phyloP scores from a whole-genome alignment of 305 asterid species.

The Euphrasia arctica region DNA sequence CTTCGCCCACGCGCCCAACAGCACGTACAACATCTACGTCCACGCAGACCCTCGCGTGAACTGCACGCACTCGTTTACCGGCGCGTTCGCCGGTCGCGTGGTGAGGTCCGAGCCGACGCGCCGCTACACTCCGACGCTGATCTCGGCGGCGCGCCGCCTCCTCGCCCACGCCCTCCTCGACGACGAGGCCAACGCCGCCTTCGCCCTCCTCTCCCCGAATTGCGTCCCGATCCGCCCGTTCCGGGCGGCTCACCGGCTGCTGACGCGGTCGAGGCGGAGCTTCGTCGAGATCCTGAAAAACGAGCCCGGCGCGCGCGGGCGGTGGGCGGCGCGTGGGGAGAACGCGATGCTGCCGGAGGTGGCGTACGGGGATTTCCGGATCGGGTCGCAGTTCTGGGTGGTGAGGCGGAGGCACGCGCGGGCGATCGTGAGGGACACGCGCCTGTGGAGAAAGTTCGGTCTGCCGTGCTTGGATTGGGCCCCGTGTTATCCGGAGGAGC shows the following conservation, averaged over 20 bases:
- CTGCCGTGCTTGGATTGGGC: constrained; percentile 46
- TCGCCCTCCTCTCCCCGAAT: constrained; percentile 64
- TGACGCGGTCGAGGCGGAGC: constrained; percentile 44
- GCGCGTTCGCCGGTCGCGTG: constrained; percentile 52
- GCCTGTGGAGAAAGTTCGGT: constrained; percentile 72
- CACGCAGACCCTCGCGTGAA: constrained; percentile 61
- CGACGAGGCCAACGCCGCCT: constrained; percentile 63
- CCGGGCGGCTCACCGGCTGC: constrained; percentile 20
- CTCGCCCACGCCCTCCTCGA: constrained; percentile 71
- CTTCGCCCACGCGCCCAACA: constrained; percentile 49
- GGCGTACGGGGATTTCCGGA: constrained; percentile 54
- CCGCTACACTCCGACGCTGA: constrained; percentile 65
- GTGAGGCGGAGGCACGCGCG: constrained; percentile 65
- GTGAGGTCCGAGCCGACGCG: constrained; percentile 64
- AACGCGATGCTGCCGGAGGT: constrained; percentile 69
- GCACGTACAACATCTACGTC: constrained; percentile 61
- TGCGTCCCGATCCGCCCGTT: constrained; percentile 76
- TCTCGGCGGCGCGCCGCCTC: constrained; percentile 68
- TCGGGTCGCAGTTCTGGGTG: constrained; percentile 85
- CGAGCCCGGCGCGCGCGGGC: constrained; percentile 59
- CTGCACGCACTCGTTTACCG: constrained; percentile 40
- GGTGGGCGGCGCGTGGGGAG: constrained; percentile 94
- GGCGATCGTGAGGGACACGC: constrained; percentile 48
- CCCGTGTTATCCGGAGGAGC: constrained; percentile 96
- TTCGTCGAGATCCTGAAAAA: constrained; percentile 56